A percentile compares a stretch with the other conserved stretches of the same genome.
Conservation (phyloP, 352 stramenopile genomes). For the Phytophthora gonapodyides region DNA sequence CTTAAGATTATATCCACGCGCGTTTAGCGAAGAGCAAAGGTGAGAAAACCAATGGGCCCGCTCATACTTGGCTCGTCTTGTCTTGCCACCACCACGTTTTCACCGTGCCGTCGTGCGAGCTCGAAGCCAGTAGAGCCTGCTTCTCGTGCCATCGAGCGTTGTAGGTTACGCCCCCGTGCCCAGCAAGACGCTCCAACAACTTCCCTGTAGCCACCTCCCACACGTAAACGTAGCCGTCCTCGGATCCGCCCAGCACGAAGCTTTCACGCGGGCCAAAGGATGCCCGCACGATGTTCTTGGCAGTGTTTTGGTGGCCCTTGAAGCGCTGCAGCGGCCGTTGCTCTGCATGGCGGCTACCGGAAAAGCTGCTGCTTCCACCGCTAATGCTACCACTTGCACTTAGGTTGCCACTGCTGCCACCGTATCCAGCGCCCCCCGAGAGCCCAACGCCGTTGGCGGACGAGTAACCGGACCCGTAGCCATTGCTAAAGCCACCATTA, state of each 20-base stretch:
- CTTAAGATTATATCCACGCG: constrained; percentile 30
- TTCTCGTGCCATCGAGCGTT: constrained; percentile 89
- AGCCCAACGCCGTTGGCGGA: constrained; percentile 29
- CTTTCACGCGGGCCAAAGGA: constrained; percentile 85
- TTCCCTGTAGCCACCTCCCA: constrained; percentile 89
- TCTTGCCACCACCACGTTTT: constrained; percentile 91
- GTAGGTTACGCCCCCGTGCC: constrained; percentile 82
- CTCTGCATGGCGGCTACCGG: constrained; percentile 42
- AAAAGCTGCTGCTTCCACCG: constrained; percentile 31
- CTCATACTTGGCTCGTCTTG: constrained; percentile 39
- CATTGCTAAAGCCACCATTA: constrained; percentile 19
- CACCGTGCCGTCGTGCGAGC: constrained; percentile 88
- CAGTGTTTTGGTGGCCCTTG: constrained; percentile 90
- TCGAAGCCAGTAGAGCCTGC: constrained; percentile 82
- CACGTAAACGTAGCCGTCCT: constrained; percentile 87
- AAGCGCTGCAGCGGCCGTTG: constrained; percentile 84
- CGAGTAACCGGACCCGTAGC: constrained; percentile 26
- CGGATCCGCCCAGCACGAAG: constrained; percentile 86
- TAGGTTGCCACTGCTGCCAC: constrained; percentile 33
- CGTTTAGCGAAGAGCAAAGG: constrained; percentile 11
- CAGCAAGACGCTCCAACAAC: constrained; percentile 77
- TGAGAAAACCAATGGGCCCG: not conserved
- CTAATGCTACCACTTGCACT: constrained; percentile 29
- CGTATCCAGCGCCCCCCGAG: constrained; percentile 21
- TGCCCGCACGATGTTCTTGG: constrained; percentile 88